A percentile compares a stretch with the other conserved stretches of the same genome.
Evolutionary conservation across 106 monocot genomes (phyloP).

Genomic region (Alisma plantagoaquatica): DNA sequence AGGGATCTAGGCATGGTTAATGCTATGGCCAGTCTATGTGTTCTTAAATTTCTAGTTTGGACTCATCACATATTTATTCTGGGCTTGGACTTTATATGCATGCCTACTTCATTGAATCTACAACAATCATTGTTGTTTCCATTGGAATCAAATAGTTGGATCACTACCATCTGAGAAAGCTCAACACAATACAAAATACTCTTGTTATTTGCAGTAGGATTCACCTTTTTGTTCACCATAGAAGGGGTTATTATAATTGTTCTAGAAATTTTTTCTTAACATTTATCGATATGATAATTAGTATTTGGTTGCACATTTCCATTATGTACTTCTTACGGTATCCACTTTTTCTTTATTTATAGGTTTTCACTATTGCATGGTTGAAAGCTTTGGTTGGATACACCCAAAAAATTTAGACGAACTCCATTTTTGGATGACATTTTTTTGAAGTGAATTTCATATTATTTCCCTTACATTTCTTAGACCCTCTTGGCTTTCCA

Average conservation of each 20-base stretch:
- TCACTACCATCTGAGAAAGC: too few species aligned
- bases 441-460: neutral
- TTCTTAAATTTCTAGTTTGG: too few species aligned
- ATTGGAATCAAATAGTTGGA: too few species aligned
- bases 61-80: too few species aligned
- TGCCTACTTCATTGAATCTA: too few species aligned
- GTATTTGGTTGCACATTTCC: neutral
- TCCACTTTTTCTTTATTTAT: neutral
- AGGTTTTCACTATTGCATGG: conserved; percentile 2
- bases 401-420: conserved; percentile 6
- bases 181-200: too few species aligned
- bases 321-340: neutral
- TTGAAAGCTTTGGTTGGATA: conserved; percentile 5
- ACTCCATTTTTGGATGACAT: conserved; percentile 7
- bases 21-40: too few species aligned
- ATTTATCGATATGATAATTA: neutral
- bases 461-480: neutral
- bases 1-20: too few species aligned
- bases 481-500: neutral
- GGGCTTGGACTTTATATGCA: too few species aligned
- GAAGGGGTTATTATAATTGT: neutral
- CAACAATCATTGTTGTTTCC: too few species aligned
- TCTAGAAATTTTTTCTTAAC: neutral
- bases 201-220: neutral
- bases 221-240: conserved; percentile 1